phyloP scores from a whole-genome alignment of 2,329 filamentous ascomycete species.

The Xylariaceae sp. region DNA sequence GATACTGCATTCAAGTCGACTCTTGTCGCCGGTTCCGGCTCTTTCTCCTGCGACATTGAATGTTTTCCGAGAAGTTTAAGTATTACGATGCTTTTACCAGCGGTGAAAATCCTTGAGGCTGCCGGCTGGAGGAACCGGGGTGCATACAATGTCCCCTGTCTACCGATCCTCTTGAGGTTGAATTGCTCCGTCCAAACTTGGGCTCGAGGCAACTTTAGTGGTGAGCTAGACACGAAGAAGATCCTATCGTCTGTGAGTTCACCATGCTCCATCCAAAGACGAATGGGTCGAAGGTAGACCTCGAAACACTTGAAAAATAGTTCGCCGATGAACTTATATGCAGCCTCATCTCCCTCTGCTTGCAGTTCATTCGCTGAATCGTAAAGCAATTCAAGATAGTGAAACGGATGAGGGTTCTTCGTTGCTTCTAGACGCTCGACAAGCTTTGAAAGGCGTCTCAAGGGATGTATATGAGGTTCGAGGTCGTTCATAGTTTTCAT shows the following conservation, averaged over 20 bases:
- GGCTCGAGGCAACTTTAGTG: conserved; percentile 53
- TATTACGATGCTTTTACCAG: conserved; percentile 84
- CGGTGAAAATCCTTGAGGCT: conserved; percentile 71
- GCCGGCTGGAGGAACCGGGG: conserved; percentile 72
- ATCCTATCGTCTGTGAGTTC: conserved; percentile 61
- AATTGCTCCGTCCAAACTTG: conserved; percentile 77
- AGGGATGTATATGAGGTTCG: conserved; percentile 46
- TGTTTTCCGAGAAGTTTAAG: conserved; percentile 66
- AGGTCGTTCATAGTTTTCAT: conserved; percentile 58
- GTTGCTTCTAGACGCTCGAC: conserved; percentile 53
- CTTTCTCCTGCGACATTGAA: conserved; percentile 31
- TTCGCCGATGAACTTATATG: conserved; percentile 60
- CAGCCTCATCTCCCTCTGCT: conserved; percentile 57
- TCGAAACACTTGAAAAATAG: conserved; percentile 80
- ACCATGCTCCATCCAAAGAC: conserved; percentile 80
- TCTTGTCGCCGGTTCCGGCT: conserved; percentile 46
- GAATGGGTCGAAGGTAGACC: conserved; percentile 76
- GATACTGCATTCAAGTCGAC: conserved; percentile 53
- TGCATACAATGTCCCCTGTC: conserved; percentile 59
- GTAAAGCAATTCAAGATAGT: conserved; percentile 76
- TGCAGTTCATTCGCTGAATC: conserved; percentile 67
- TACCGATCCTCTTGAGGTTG: conserved; percentile 54
- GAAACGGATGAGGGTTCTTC: conserved; percentile 54
- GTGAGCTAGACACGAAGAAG: conserved; percentile 69
- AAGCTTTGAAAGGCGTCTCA: conserved; percentile 59